Evolutionary conservation across 768 basidiomycete genomes (phyloP), one percentile per base, ranked within the genome.

Genomic region (Bullera alba): DNA sequence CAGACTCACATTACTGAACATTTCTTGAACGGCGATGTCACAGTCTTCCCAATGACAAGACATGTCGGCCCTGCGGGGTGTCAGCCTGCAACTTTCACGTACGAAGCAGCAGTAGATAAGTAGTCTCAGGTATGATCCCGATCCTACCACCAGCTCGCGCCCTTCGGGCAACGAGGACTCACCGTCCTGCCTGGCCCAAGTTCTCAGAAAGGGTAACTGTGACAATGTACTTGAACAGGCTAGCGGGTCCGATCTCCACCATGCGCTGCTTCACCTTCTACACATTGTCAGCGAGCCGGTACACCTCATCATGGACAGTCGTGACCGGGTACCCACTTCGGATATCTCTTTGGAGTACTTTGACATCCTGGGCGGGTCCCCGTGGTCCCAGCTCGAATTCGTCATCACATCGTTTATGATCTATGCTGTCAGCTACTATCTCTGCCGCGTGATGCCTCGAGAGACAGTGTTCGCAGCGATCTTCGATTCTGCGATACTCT

Each of bases 1-100:
- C 23, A 27, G 10, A 54, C 58, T 53, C 32, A 67, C 65, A 54
- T 68, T 68, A 41, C 55, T 58, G 35, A 36, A 68, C 57, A 68
- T 65, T 39, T 68, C 66, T 39, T 68, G 66, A 14, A 68, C 50
- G 23, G 52, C 66, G 5, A 53, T 39, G 48, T 68, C 66, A n/a
- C 63, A 58, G 38, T 65, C 63, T 59, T 68, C 66, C 66, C 66
- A 68, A 50, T 68, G 66, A 55, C 66, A 68, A 25, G 66, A 56
- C 58, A 68, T 62, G 50, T 68, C 66, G 21, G 66, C 66, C 34
- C 66, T 65, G 45, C n/a, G 21, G 3, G 14, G 27, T 28, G 16
- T 41, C 42, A 45, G 43, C 22, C 23, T 26, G 23, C 17, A 35
- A 16, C 29, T 17, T 22, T n/a, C 19, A 7, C 2, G 22, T 26